phyloP scores from a whole-genome alignment of 2,329 filamentous ascomycete species.

The Alternaria tenuissima region DNA sequence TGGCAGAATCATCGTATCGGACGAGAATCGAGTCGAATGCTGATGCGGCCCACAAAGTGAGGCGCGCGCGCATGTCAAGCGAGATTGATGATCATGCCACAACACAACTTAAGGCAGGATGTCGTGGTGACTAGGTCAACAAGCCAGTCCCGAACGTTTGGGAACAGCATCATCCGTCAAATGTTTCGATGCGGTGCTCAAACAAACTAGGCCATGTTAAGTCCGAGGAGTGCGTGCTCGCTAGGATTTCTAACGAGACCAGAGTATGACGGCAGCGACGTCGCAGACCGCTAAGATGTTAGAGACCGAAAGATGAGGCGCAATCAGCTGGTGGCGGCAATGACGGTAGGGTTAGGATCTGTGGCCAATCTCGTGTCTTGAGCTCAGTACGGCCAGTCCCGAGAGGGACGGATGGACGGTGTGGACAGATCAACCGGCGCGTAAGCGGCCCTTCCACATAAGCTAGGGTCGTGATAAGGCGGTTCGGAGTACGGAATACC shows the following conservation, averaged over 20 bases:
- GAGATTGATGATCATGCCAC: conserved; percentile 18
- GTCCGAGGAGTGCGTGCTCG: conserved; percentile 11
- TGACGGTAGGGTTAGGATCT: conserved; percentile 30
- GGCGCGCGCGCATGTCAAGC: conserved; percentile 25
- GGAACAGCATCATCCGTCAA: conserved; percentile 11
- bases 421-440: conserved; percentile 50
- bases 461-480: conserved; percentile 40
- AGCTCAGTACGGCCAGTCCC: conserved; percentile 46
- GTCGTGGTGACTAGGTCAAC: conserved; percentile 4
- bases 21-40: conserved; percentile 14
- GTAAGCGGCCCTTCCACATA: conserved; percentile 42
- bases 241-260: conserved; percentile 3
- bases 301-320: conserved; percentile 38
- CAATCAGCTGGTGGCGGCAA: conserved; percentile 22
- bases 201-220: conserved; percentile 7
- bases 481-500: conserved; percentile 22
- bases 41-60: conserved; percentile 27
- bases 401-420: conserved; percentile 36
- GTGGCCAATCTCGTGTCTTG: conserved; percentile 38
- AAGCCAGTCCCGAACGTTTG: conserved; percentile 6
- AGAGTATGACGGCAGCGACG: conserved; percentile 28
- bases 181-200: conserved; percentile 10
- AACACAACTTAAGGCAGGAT: conserved; percentile 7
- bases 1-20: conserved; percentile 6
- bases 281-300: conserved; percentile 30